phyloP scores from a whole-genome alignment of 2,329 filamentous ascomycete genomes.

The Cladophialophora immunda region DNA sequence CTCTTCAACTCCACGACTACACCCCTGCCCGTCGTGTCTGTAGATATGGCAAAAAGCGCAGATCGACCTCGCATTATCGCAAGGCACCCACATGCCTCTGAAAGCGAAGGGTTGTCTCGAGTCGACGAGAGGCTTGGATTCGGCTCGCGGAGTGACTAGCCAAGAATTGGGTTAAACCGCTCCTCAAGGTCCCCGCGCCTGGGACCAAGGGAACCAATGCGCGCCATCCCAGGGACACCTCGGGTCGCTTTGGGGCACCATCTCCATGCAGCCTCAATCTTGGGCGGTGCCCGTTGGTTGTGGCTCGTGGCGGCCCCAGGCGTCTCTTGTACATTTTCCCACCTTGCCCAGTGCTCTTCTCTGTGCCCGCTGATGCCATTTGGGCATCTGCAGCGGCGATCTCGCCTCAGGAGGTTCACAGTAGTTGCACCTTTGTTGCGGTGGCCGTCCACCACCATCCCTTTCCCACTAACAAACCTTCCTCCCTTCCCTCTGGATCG shows the following conservation, averaged over 20 bases:
- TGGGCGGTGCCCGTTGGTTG: slow-evolving; percentile 10
- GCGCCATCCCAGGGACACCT: background rate
- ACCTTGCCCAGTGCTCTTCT: background rate
- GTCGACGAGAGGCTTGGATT: background rate
- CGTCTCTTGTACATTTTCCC: slow-evolving; percentile 6
- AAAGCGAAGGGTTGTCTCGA: slow-evolving; percentile 1
- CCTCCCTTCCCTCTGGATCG: slow-evolving; percentile 7
- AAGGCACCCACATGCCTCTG: background rate
- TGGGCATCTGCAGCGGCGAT: slow-evolving; percentile 17
- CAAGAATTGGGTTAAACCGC: slow-evolving; percentile 6
- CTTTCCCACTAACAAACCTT: slow-evolving; percentile 13
- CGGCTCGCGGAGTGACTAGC: background rate
- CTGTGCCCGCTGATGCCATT: slow-evolving; percentile 16
- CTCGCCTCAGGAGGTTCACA: slow-evolving; percentile 3
- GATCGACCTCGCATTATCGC: slow-evolving; percentile 4
- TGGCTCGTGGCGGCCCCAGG: slow-evolving; percentile 19
- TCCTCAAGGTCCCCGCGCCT: background rate
- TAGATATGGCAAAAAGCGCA: background rate
- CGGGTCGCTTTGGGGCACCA: slow-evolving; percentile 4
- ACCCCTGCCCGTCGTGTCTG: background rate
- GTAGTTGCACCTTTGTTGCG: background rate
- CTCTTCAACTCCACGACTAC: background rate
- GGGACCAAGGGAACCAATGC: slow-evolving; percentile 2
- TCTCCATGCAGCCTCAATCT: slow-evolving; percentile 5
- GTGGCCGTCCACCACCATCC: background rate